phyloP scores from a whole-genome alignment of 108 stramenopile genomes.

The Skeletonema menzelii region DNA sequence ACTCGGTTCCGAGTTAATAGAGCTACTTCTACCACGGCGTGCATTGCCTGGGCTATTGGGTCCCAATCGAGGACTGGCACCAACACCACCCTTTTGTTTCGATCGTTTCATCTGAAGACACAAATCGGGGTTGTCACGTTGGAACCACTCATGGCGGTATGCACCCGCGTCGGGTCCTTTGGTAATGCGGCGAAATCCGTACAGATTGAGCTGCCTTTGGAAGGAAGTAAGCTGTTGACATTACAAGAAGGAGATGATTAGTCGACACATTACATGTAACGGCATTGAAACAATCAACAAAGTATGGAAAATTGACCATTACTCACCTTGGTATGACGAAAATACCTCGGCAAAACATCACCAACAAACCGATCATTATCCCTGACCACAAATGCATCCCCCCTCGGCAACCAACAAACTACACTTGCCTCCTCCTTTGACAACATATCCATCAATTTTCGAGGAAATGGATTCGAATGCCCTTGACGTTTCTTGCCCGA shows the following conservation, averaged over 20 bases:
- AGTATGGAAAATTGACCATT: neutral
- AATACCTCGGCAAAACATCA: conserved; percentile 83
- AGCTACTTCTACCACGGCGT: conserved; percentile 39
- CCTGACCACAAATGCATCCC: conserved; percentile 87
- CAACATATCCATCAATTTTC: conserved; percentile 91
- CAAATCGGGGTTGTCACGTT: conserved; percentile 69
- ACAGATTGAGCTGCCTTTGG: conserved; percentile 89
- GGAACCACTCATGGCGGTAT: conserved; percentile 83
- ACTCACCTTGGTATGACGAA: conserved; percentile 87
- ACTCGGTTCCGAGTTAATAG: conserved; percentile 45
- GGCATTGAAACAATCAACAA: conserved; percentile 11
- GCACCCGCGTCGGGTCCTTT: conserved; percentile 69
- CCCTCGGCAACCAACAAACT: conserved; percentile 84
- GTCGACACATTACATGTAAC: conserved; percentile 85
- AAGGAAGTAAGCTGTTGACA: conserved; percentile 86
- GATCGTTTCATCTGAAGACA: conserved; percentile 81
- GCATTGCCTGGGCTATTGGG: conserved; percentile 28
- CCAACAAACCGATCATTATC: conserved; percentile 80
- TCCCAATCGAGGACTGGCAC: conserved; percentile 55
- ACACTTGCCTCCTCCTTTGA: conserved; percentile 75
- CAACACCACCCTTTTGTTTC: conserved; percentile 77
- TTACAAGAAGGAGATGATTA: conserved; percentile 86
- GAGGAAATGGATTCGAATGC: conserved; percentile 88
- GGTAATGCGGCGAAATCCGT: conserved; percentile 71
- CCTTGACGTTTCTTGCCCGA: conserved; percentile 25